Evolutionary conservation across 1,284 basidiomycete genomes (phyloP).

Genomic region (Athelia psychrophila): DNA sequence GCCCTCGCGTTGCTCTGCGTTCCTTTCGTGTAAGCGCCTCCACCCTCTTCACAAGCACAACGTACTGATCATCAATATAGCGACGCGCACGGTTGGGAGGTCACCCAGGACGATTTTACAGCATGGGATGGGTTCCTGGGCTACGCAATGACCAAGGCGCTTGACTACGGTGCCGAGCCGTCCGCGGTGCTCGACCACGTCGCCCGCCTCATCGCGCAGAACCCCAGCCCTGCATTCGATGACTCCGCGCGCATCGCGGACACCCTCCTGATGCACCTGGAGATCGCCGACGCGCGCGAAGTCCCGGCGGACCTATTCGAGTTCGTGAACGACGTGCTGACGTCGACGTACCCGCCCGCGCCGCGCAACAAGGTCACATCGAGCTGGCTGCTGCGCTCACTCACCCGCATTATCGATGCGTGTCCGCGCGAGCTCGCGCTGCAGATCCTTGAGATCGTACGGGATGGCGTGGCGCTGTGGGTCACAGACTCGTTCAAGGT

Average conservation of each 20-base stretch:
- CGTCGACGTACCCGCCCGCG: slow-evolving; percentile 65
- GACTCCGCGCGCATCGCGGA: slow-evolving; percentile 55
- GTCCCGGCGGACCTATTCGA: slow-evolving; percentile 48
- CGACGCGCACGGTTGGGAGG: slow-evolving; percentile 48
- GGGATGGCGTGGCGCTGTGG: slow-evolving; percentile 62
- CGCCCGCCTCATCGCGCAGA: slow-evolving; percentile 41
- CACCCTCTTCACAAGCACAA: slow-evolving; percentile 3
- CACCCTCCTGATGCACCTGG: slow-evolving; percentile 52
- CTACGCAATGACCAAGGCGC: slow-evolving; percentile 47
- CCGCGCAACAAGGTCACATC: slow-evolving; percentile 47
- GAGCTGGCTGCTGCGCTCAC: slow-evolving; percentile 58
- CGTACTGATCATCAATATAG: slow-evolving; percentile 22
- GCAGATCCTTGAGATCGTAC: slow-evolving; percentile 41
- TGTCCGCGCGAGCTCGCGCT: slow-evolving; percentile 48
- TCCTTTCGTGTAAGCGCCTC: slow-evolving; percentile 55
- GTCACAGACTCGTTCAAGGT: slow-evolving; percentile 52
- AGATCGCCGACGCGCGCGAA: slow-evolving; percentile 44
- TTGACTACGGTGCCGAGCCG: slow-evolving; percentile 56
- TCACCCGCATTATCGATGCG: slow-evolving; percentile 48
- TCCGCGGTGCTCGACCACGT: slow-evolving; percentile 51
- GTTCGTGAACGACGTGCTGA: slow-evolving; percentile 55
- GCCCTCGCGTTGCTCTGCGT: slow-evolving; percentile 52
- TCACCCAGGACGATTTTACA: slow-evolving; percentile 49
- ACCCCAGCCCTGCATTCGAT: slow-evolving; percentile 31
- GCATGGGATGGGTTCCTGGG: slow-evolving; percentile 58